phyloP scores from a whole-genome alignment of 441 rosid genomes.

The Adansonia gregorii region DNA sequence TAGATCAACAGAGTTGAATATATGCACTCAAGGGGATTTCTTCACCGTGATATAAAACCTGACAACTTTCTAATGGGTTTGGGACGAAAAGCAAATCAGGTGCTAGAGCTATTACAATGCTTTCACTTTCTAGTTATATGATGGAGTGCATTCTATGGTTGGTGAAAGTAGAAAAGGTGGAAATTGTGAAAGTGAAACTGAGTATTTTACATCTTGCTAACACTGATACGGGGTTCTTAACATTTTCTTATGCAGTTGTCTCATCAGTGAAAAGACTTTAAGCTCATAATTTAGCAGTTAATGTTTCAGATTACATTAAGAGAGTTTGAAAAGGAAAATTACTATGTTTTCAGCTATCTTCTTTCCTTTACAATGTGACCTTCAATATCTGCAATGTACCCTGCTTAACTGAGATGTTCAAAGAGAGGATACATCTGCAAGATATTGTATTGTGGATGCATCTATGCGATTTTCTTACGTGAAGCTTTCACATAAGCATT shows the following conservation, averaged over 20 bases:
- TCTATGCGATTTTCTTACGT: background rate
- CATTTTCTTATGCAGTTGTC: conserved; percentile 2
- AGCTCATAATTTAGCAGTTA: background rate
- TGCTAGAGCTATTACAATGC: conserved; percentile 25
- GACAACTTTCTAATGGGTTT: conserved; percentile 95
- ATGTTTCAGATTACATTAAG: conserved; percentile 5
- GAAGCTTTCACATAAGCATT: conserved; percentile 14
- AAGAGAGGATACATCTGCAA: background rate
- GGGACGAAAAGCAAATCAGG: conserved; percentile 96
- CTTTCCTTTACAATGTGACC: background rate
- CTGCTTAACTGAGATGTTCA: background rate
- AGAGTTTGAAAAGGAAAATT: background rate
- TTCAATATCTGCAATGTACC: background rate
- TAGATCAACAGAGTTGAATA: conserved; percentile 85
- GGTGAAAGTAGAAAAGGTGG: conserved; percentile 1
- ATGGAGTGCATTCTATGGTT: background rate
- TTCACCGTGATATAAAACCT: conserved; percentile 94
- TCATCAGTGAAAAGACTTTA: background rate
- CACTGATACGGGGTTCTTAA: background rate
- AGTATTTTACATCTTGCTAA: background rate
- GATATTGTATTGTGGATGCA: background rate
- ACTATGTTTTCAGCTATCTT: background rate
- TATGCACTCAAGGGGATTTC: conserved; percentile 84
- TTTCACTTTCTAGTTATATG: conserved; percentile 1
- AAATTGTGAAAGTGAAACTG: background rate